Conservation (phyloP, 441 rosid species). For the Erodium trifolium region DNA sequence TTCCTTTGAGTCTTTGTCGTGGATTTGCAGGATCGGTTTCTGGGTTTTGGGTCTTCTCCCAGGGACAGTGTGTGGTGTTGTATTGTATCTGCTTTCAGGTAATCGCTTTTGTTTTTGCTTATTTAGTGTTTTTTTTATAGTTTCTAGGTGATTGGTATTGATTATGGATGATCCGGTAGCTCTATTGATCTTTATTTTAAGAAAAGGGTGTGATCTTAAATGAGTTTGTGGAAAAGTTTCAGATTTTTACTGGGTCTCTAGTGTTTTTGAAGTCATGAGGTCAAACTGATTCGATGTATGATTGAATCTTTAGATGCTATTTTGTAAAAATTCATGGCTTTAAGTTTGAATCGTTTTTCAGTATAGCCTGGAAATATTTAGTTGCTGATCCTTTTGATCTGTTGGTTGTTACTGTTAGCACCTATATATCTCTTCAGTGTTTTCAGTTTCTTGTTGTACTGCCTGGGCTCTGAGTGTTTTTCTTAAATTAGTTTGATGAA, state of each 20-base stretch:
- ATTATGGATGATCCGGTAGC: neutral
- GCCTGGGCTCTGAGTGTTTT: neutral
- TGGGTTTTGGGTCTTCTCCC: neutral
- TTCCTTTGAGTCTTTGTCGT: neutral
- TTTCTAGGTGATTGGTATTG: neutral
- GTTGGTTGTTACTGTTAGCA: too few species aligned
- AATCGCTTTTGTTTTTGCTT: neutral
- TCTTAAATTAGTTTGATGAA: too few species aligned
- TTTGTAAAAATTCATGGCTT: neutral
- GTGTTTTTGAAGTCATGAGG: neutral
- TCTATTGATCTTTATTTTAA: neutral
- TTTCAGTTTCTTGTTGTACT: neutral
- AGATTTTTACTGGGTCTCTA: neutral
- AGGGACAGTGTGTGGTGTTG: neutral
- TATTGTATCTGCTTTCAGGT: neutral
- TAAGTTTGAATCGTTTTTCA: neutral
- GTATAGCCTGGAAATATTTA: neutral
- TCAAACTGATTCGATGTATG: neutral
- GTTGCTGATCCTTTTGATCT: neutral
- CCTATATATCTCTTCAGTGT: too few species aligned
- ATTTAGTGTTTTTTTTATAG: neutral
- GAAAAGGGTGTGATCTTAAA: neutral
- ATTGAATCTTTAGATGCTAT: neutral
- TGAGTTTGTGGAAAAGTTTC: neutral
- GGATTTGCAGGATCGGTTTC: slow-evolving; percentile 3